These are phyloP conservation scores for Metschnikowia lachancei DNA, from an alignment of 805 yeast genomes.

Conservation along the genomic window DNA sequence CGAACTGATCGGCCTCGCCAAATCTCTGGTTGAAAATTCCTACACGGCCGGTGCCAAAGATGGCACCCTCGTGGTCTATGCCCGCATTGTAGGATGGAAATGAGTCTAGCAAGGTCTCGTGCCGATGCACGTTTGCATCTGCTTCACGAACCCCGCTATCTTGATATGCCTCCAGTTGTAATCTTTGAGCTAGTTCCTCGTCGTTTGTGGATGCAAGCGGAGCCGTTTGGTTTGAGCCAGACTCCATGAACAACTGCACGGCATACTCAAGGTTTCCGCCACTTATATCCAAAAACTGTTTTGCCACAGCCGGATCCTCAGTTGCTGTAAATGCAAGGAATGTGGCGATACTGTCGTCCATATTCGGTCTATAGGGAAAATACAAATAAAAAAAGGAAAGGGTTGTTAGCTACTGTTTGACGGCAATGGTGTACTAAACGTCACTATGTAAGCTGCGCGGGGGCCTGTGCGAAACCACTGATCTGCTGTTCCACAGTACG, in stretches of 20 bases:
- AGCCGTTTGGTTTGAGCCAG: slow-evolving; percentile 22
- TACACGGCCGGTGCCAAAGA: slow-evolving; percentile 47
- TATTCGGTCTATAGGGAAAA: slow-evolving; percentile 9
- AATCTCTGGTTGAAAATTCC: slow-evolving; percentile 61
- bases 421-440: not conserved
- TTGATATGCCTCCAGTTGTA: slow-evolving; percentile 63
- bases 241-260: slow-evolving; percentile 75
- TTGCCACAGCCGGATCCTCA: slow-evolving; percentile 63
- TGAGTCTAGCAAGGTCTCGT: slow-evolving; percentile 68
- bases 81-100: slow-evolving; percentile 18
- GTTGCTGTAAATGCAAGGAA: slow-evolving; percentile 84
- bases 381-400: not conserved
- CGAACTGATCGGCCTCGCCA: slow-evolving; percentile 36
- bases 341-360: slow-evolving; percentile 57
- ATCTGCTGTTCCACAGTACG: not conserved
- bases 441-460: not conserved
- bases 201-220: slow-evolving; percentile 32
- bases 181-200: slow-evolving; percentile 56
- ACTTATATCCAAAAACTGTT: slow-evolving; percentile 73
- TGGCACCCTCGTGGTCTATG: slow-evolving; percentile 33
- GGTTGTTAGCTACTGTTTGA: not conserved
- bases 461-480: not conserved
- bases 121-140: slow-evolving; percentile 73
- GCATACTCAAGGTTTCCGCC: slow-evolving; percentile 81
- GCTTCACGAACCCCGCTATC: slow-evolving; percentile 45